These are phyloP conservation scores for Albizia julibrissin DNA, from an alignment of 306 rosid genomes.

Conservation along the genomic window DNA sequence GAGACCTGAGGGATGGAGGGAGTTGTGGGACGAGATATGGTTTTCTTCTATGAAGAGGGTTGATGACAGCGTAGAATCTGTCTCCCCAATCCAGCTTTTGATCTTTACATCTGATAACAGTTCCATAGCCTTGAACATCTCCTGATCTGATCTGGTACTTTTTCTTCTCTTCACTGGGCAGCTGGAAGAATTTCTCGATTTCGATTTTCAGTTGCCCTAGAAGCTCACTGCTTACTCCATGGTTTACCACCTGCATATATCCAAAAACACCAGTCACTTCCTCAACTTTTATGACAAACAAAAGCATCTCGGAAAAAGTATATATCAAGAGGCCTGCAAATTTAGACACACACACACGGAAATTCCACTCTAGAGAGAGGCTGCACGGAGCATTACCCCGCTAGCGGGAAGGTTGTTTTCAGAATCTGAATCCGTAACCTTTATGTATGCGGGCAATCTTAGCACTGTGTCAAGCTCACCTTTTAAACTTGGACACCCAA, in stretches of 20 bases:
- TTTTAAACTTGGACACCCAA: neutral
- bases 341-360: too few species aligned
- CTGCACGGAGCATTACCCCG: too few species aligned
- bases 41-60: slow-evolving; percentile 61
- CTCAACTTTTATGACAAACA: neutral
- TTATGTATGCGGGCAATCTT: too few species aligned
- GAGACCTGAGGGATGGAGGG: slow-evolving; percentile 57
- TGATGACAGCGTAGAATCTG: slow-evolving; percentile 56
- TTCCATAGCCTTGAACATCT: slow-evolving; percentile 82
- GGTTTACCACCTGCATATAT: slow-evolving; percentile 65
- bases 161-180: slow-evolving; percentile 63
- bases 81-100: slow-evolving; percentile 89
- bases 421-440: too few species aligned
- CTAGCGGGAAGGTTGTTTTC: too few species aligned
- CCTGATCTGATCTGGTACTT: slow-evolving; percentile 53
- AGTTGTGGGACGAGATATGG: slow-evolving; percentile 63
- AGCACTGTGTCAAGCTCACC: neutral
- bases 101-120: slow-evolving; percentile 39
- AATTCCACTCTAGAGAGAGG: too few species aligned
- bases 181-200: slow-evolving; percentile 62
- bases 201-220: slow-evolving; percentile 53
- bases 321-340: neutral
- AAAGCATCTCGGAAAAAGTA: neutral
- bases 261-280: neutral
- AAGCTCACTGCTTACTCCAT: slow-evolving; percentile 57